phyloP scores from a whole-genome alignment of 371 early-diverging fungal genomes.

The Haplosporangium sp. region DNA sequence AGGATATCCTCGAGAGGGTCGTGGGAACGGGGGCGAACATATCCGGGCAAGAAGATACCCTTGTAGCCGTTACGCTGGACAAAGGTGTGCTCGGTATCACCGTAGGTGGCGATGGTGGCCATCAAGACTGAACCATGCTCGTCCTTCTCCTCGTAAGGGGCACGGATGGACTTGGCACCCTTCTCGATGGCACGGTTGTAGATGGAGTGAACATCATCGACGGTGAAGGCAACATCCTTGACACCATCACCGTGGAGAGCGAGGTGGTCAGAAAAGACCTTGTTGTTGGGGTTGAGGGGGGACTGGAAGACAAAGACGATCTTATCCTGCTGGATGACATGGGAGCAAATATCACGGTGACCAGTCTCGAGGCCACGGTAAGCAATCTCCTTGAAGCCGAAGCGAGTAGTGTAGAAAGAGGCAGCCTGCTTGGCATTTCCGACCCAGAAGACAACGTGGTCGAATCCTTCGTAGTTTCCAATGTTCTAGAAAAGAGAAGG shows the following conservation, averaged over 20 bases:
- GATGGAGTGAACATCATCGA: constrained; percentile 85
- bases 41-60: constrained; percentile 92
- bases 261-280: constrained; percentile 78
- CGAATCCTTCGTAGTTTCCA: constrained; percentile 62
- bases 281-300: constrained; percentile 88
- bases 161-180: constrained; percentile 88
- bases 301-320: constrained; percentile 92
- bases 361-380: constrained; percentile 97
- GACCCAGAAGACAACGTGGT: constrained; percentile 89
- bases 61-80: constrained; percentile 88
- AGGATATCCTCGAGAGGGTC: constrained; percentile 81
- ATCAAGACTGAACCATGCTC: constrained; percentile 90
- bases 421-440: constrained; percentile 97
- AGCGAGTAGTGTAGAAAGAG: constrained; percentile 85
- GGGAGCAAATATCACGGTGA: constrained; percentile 85
- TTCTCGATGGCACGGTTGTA: constrained; percentile 87
- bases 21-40: constrained; percentile 58
- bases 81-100: constrained; percentile 95
- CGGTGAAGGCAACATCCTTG: constrained; percentile 94
- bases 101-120: constrained; percentile 92
- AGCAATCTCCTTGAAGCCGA: constrained; percentile 93
- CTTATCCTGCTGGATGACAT: constrained; percentile 86
- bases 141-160: constrained; percentile 86
- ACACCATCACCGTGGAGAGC: constrained; percentile 94
- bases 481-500: constrained; percentile 15